These are phyloP conservation scores for Cercospora zeina DNA, from an alignment of 2,329 filamentous ascomycete genomes.

Conservation along the genomic window DNA sequence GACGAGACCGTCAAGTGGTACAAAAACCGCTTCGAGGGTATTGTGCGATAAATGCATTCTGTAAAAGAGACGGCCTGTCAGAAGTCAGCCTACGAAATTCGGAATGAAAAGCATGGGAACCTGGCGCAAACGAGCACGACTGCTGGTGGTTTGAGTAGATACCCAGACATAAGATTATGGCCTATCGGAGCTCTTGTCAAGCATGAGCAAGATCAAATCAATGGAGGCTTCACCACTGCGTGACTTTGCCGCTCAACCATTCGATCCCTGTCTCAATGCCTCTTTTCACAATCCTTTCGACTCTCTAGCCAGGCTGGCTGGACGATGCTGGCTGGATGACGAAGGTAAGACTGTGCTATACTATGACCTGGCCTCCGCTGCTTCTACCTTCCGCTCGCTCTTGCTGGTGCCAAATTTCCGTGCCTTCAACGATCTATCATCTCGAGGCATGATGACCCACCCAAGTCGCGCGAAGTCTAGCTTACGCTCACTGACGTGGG, in stretches of 20 bases:
- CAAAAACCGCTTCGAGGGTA: slow-evolving; percentile 94
- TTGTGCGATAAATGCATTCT: slow-evolving; percentile 78
- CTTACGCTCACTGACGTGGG: too few relatives aligned
- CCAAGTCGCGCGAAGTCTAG: too few relatives aligned
- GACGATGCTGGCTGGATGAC: neutral
- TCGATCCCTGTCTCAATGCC: slow-evolving; percentile 40
- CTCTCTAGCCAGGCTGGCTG: neutral
- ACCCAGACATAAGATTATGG: slow-evolving; percentile 36
- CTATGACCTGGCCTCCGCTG: neutral
- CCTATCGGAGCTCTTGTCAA: slow-evolving; percentile 42
- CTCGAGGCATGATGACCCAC: neutral
- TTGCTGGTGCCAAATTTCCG: too few relatives aligned
- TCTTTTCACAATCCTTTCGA: slow-evolving; percentile 12
- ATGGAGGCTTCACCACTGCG: slow-evolving; percentile 40
- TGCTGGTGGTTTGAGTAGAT: slow-evolving; percentile 29
- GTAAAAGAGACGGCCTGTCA: slow-evolving; percentile 16
- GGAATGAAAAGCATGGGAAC: slow-evolving; percentile 30
- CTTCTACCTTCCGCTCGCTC: neutral
- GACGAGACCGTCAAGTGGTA: slow-evolving; percentile 98
- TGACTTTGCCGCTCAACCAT: slow-evolving; percentile 41
- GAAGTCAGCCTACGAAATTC: slow-evolving; percentile 19
- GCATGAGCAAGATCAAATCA: slow-evolving; percentile 43
- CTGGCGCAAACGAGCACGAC: slow-evolving; percentile 34
- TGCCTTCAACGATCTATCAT: neutral
- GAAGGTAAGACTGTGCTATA: neutral